phyloP scores from a whole-genome alignment of 805 yeast genomes.

The Komagataella ulmi region DNA sequence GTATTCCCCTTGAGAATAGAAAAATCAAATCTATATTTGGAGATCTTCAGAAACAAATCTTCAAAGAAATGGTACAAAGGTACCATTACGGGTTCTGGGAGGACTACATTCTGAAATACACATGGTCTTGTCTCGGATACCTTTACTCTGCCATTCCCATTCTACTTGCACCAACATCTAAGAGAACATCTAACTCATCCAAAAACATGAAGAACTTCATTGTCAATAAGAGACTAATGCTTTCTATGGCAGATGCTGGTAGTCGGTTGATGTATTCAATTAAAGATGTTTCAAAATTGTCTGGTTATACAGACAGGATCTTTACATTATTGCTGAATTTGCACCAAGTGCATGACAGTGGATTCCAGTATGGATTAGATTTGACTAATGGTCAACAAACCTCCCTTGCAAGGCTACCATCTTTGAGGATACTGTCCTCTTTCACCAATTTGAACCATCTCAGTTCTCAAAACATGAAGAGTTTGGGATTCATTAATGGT shows the following conservation, averaged over 20 bases:
- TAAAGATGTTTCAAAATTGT: slow-evolving; percentile 80
- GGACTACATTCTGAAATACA: slow-evolving; percentile 76
- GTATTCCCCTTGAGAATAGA: slow-evolving; percentile 62
- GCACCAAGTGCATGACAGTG: slow-evolving; percentile 67
- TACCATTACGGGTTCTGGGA: slow-evolving; percentile 65
- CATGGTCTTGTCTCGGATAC: slow-evolving; percentile 96
- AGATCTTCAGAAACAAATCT: slow-evolving; percentile 26
- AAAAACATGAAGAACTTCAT: slow-evolving; percentile 77
- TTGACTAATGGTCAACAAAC: slow-evolving; percentile 10
- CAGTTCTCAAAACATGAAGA: not conserved
- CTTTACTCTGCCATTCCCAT: slow-evolving; percentile 85
- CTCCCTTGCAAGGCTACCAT: slow-evolving; percentile 12
- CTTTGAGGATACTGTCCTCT: slow-evolving; percentile 5
- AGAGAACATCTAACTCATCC: slow-evolving; percentile 22
- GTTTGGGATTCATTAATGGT: slow-evolving; percentile 47
- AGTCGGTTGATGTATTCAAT: slow-evolving; percentile 89
- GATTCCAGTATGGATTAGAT: slow-evolving; percentile 31
- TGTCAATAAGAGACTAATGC: slow-evolving; percentile 80
- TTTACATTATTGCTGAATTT: slow-evolving; percentile 63
- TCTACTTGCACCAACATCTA: slow-evolving; percentile 30
- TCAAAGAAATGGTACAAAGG: slow-evolving; percentile 35
- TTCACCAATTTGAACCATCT: slow-evolving; percentile 8
- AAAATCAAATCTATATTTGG: slow-evolving; percentile 50
- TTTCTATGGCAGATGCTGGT: slow-evolving; percentile 91
- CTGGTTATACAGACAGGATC: slow-evolving; percentile 83